phyloP scores from a whole-genome alignment of 768 basidiomycete species.

The Leccinum variicolor region DNA sequence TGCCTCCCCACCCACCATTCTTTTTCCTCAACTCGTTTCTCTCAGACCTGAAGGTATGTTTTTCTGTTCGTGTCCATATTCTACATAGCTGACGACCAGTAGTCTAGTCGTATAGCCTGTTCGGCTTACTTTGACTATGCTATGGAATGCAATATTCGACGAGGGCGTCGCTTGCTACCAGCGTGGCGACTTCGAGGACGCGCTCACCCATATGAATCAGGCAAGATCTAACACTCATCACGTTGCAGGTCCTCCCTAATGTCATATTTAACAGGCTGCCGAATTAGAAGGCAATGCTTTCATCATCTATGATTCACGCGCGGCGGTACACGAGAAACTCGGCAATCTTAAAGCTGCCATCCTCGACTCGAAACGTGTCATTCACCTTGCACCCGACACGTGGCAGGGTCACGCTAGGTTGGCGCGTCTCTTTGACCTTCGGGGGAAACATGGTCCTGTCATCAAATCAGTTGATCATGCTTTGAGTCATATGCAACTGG shows the following conservation, averaged over 20 bases:
- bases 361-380: slow-evolving; percentile 64
- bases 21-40: not conserved
- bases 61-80: not conserved
- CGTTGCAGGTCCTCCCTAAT: not conserved
- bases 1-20: not conserved
- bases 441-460: slow-evolving; percentile 49
- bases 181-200: slow-evolving; percentile 39
- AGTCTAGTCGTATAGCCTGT: not conserved
- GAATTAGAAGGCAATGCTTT: slow-evolving; percentile 40
- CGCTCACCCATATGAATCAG: slow-evolving; percentile 47
- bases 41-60: not conserved
- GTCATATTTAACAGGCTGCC: slow-evolving; percentile 43
- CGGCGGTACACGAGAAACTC: slow-evolving; percentile 65
- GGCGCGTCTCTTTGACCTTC: slow-evolving; percentile 58
- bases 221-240: slow-evolving; percentile 25
- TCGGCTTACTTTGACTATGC: slow-evolving; percentile 28
- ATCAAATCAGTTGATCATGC: slow-evolving; percentile 60
- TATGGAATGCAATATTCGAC: slow-evolving; percentile 44
- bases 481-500: slow-evolving; percentile 44
- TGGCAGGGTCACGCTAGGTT: slow-evolving; percentile 80
- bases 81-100: not conserved
- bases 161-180: slow-evolving; percentile 43
- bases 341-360: slow-evolving; percentile 62
- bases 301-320: slow-evolving; percentile 70
- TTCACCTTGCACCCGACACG: slow-evolving; percentile 60